A percentile compares a stretch with the other conserved stretches of the same genome.
phyloP scores from a whole-genome alignment of 2,329 filamentous ascomycete genomes.

The Xylariaceae sp. region DNA sequence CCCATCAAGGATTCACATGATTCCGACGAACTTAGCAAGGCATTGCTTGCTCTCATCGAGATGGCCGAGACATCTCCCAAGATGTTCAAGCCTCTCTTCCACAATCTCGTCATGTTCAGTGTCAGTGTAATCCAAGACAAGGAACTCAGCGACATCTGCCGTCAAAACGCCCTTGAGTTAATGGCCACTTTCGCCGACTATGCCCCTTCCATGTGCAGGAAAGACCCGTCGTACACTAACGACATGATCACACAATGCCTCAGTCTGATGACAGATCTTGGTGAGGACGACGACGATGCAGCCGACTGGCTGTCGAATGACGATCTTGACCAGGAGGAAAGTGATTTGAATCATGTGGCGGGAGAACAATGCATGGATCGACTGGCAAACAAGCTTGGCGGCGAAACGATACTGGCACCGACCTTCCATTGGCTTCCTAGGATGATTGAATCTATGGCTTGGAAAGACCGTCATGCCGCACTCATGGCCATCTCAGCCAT shows the following conservation, averaged over 20 bases:
- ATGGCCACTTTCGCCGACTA: constrained; percentile 99
- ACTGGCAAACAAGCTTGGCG: constrained; percentile 93
- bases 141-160: constrained; percentile 82
- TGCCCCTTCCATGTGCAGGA: constrained; percentile 89
- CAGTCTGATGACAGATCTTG: constrained; percentile 96
- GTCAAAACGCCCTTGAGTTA: constrained; percentile 92
- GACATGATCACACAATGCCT: constrained; percentile 99
- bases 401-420: constrained; percentile 84
- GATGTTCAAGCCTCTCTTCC: constrained; percentile 97
- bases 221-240: constrained; percentile 84
- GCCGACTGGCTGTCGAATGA: constrained; percentile 90
- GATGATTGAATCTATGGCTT: constrained; percentile 94
- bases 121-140: constrained; percentile 95
- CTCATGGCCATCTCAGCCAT: constrained; percentile 99
- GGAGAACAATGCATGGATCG: constrained; percentile 99
- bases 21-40: constrained; percentile 86
- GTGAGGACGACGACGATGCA: constrained; percentile 90
- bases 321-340: constrained; percentile 94
- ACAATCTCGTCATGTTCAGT: constrained; percentile 87
- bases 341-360: constrained; percentile 93
- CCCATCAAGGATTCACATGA: constrained; percentile 90
- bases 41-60: constrained; percentile 87
- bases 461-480: constrained; percentile 93
- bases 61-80: constrained; percentile 91
- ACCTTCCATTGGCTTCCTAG: constrained; percentile 96